phyloP scores from a whole-genome alignment of 495 filamentous ascomycete genomes.

The Achaetomiella virescens region DNA sequence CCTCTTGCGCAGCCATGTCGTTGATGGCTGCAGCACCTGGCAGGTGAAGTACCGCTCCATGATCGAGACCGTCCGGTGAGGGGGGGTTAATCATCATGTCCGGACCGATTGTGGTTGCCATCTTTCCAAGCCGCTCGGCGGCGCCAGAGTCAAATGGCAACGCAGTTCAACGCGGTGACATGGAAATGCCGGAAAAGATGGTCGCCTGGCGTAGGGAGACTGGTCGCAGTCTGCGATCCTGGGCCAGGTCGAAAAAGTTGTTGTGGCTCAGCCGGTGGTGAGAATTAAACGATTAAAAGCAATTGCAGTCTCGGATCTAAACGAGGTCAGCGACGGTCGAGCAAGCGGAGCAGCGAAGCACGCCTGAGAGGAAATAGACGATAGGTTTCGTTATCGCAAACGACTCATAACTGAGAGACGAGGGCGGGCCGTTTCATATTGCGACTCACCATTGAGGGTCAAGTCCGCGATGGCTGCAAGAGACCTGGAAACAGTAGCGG shows the following conservation, averaged over 20 bases:
- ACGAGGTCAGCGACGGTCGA: constrained; percentile 14
- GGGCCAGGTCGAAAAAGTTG: constrained; percentile 4
- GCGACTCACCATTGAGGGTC: constrained; percentile 17
- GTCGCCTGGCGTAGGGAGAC: constrained; percentile 2
- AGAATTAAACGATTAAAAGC: constrained; percentile 29
- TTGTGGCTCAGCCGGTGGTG: constrained; percentile 11
- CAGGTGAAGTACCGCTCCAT: constrained; percentile 10
- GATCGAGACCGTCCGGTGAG: constrained; percentile 24
- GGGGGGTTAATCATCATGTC: constrained; percentile 31
- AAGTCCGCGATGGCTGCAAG: constrained; percentile 16
- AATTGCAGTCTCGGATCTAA: constrained; percentile 15
- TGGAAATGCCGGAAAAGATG: constrained; percentile 24
- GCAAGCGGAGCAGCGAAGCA: neutral
- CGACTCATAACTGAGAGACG: too few species aligned
- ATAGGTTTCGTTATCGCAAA: too few species aligned
- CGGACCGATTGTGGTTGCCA: constrained; percentile 38
- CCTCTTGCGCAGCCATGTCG: constrained; percentile 18
- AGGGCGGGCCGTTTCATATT: neutral
- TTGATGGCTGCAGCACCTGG: neutral
- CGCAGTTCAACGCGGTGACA: constrained; percentile 34
- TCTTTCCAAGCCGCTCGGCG: constrained; percentile 44
- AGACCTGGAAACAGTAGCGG: constrained; percentile 15
- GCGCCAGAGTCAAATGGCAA: constrained; percentile 37
- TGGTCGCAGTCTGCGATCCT: neutral
- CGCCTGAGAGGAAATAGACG: neutral